Evolutionary conservation across 2,329 filamentous ascomycete species (phyloP).

Genomic region (Parafenestella ontariensis): DNA sequence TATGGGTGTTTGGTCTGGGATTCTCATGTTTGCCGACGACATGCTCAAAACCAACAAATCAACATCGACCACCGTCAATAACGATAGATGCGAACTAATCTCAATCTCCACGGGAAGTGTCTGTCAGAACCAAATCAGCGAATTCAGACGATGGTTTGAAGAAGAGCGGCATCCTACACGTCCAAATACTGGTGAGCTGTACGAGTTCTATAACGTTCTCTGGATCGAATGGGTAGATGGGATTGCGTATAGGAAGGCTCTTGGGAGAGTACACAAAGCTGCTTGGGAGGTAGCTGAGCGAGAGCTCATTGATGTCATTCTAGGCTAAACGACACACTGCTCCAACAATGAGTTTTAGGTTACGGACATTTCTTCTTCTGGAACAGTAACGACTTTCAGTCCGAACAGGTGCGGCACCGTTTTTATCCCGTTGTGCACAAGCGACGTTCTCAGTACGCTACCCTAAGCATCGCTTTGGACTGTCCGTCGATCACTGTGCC

Average conservation of each 20-base stretch:
- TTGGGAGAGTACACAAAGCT: constrained; percentile 22
- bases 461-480: too few species aligned
- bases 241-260: constrained; percentile 25
- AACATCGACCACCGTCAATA: background rate
- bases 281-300: constrained; percentile 12
- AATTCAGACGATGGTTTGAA: background rate
- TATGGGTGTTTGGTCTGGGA: background rate
- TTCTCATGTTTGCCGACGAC: background rate
- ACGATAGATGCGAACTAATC: background rate
- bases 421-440: too few species aligned
- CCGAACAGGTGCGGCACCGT: too few species aligned
- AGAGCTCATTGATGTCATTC: background rate
- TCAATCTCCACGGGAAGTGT: constrained; percentile 11
- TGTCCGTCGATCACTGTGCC: too few species aligned
- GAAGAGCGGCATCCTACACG: background rate
- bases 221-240: constrained; percentile 28
- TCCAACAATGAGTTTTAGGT: too few species aligned
- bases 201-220: constrained; percentile 28
- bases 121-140: constrained; percentile 14
- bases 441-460: too few species aligned
- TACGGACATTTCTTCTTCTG: too few species aligned
- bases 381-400: too few species aligned
- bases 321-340: background rate
- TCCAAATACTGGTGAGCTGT: constrained; percentile 3
- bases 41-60: background rate